Conservation (phyloP, 805 yeast species). For the Barnettozyma botsteinii region DNA sequence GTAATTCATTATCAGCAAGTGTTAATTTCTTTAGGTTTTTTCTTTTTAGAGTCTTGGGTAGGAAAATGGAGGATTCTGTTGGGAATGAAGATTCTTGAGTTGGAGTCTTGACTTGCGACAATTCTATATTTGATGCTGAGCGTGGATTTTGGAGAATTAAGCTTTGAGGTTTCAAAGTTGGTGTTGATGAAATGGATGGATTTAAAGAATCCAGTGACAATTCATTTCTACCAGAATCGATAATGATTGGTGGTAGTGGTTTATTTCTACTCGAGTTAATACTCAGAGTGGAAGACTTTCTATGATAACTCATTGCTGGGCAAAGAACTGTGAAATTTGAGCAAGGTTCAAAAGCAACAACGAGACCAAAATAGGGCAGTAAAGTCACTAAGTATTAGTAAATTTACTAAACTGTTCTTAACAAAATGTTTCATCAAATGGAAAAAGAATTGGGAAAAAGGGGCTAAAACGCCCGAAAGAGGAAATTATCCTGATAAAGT, state of each 20-base stretch:
- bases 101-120: not conserved
- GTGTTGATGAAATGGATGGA: not conserved
- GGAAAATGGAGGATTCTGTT: slow-evolving; percentile 22
- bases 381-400: no score
- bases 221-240: slow-evolving; percentile 7
- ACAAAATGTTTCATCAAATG: no score
- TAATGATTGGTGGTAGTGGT: slow-evolving; percentile 25
- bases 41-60: slow-evolving; percentile 46
- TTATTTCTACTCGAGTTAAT: slow-evolving; percentile 23
- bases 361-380: no score
- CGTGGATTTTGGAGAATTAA: not conserved
- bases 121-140: not conserved
- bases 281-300: slow-evolving; percentile 24
- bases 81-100: not conserved
- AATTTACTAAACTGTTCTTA: no score
- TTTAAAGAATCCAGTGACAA: not conserved
- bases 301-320: slow-evolving; percentile 10
- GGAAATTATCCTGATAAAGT: not conserved
- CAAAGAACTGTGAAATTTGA: not conserved
- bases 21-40: slow-evolving; percentile 55
- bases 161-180: not conserved
- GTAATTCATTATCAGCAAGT: slow-evolving; percentile 24
- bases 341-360: not conserved
- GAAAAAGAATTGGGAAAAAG: not conserved
- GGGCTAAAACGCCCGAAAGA: not conserved